A percentile compares a stretch with the other conserved stretches of the same genome.
These are phyloP conservation scores for Aegilops sharonensis DNA, from an alignment of 176 grass and related monocot genomes.

Conservation along the genomic window DNA sequence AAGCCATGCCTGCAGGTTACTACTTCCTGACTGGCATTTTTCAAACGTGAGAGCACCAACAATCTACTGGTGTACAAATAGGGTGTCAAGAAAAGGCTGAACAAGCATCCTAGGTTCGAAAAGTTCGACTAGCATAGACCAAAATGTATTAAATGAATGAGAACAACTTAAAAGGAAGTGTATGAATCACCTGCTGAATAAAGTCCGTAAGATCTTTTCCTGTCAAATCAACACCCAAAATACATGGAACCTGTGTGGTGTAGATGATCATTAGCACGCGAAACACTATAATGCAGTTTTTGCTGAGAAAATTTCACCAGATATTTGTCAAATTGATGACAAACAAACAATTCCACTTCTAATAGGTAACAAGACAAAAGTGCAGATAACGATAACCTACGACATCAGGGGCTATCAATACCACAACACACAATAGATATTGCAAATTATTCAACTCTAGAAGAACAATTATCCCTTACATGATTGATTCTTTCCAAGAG, in stretches of 20 bases:
- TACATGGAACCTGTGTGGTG: slow-evolving; percentile 83
- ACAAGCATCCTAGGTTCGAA: neutral
- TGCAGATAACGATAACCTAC: neutral
- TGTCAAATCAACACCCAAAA: slow-evolving; percentile 83
- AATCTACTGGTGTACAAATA: neutral
- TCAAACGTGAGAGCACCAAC: neutral
- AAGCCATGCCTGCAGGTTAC: neutral
- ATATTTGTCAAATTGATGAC: neutral
- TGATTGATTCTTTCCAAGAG: slow-evolving; percentile 4
- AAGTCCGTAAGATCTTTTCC: slow-evolving; percentile 90
- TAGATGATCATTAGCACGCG: slow-evolving; percentile 19
- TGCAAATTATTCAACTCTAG: neutral
- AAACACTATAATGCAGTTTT: neutral
- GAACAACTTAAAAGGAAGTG: slow-evolving; percentile 5
- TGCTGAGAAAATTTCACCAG: neutral
- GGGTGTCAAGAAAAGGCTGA: neutral
- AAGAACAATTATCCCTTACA: slow-evolving; percentile 8
- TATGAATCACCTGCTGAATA: slow-evolving; percentile 68
- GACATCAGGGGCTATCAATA: neutral
- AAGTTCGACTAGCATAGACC: neutral
- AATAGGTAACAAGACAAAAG: slow-evolving; percentile 8
- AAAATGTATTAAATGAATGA: neutral
- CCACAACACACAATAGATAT: neutral
- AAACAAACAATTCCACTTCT: neutral
- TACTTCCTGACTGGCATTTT: neutral